Percentiles rank a stretch among this genome's conserved stretches.
phyloP scores from a whole-genome alignment of 148 eudicot genomes.

The Fagopyrum homotropicum region DNA sequence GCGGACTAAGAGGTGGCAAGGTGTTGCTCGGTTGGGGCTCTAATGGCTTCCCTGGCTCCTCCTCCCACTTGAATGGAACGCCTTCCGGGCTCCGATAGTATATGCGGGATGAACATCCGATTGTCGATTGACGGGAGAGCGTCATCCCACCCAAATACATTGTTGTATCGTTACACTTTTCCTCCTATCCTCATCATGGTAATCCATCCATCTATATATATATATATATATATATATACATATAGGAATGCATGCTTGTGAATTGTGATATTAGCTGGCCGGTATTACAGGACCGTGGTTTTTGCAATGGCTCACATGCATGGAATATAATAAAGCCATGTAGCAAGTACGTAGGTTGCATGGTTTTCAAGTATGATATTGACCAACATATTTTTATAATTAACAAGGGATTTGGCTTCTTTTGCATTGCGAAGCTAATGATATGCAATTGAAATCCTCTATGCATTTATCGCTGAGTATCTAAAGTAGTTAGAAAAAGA shows the following conservation, averaged over 20 bases:
- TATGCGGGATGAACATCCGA: constrained; percentile 26
- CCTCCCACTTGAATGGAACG: constrained; percentile 68
- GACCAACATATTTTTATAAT: neutral
- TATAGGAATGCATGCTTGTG: neutral
- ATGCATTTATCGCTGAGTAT: no score
- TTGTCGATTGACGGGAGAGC: constrained; percentile 30
- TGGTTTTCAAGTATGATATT: neutral
- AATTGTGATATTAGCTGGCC: neutral
- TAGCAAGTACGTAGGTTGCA: neutral
- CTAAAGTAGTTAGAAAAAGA: neutral
- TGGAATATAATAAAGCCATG: neutral
- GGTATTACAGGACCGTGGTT: constrained; percentile 1
- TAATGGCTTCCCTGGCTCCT: constrained; percentile 60
- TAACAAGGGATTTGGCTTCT: neutral
- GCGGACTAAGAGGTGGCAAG: constrained; percentile 48
- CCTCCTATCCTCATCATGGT: neutral
- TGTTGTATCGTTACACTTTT: neutral
- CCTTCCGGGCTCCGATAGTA: constrained; percentile 45
- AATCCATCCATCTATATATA: neutral
- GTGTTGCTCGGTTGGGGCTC: constrained; percentile 27
- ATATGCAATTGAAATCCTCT: neutral
- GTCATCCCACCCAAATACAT: neutral
- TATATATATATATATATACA: neutral
- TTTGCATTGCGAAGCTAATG: neutral
- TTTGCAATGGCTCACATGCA: neutral